Conservation (phyloP, 1,284 basidiomycete species). For the Ceratobasidium sp. region DNA sequence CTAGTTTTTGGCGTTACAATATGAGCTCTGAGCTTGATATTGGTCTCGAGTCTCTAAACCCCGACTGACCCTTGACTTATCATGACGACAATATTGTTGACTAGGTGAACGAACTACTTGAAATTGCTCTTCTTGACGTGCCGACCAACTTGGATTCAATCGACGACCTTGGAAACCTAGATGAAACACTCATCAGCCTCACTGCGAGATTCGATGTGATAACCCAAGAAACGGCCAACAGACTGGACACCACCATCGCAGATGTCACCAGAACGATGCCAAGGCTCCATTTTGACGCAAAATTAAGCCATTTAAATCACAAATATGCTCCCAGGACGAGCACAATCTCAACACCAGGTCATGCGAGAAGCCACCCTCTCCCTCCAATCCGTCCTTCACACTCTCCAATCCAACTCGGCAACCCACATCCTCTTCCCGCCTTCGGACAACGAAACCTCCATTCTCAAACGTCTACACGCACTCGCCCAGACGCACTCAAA, state of each 20-base stretch:
- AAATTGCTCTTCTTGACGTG: slow-evolving; percentile 53
- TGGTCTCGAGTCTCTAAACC: slow-evolving; percentile 19
- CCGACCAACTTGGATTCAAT: slow-evolving; percentile 64
- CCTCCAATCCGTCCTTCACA: slow-evolving; percentile 73
- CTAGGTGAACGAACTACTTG: slow-evolving; percentile 54
- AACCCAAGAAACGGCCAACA: slow-evolving; percentile 85
- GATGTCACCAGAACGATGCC: slow-evolving; percentile 91
- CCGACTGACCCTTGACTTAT: slow-evolving; percentile 15
- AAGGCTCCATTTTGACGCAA: slow-evolving; percentile 90
- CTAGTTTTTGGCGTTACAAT: neutral
- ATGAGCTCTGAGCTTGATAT: slow-evolving; percentile 23
- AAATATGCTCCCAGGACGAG: neutral
- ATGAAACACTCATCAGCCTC: slow-evolving; percentile 79
- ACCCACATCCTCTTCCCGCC: slow-evolving; percentile 55
- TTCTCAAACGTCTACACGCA: slow-evolving; percentile 79
- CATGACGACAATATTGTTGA: slow-evolving; percentile 52
- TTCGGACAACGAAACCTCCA: slow-evolving; percentile 65
- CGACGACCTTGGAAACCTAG: slow-evolving; percentile 73
- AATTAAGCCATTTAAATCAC: slow-evolving; percentile 60
- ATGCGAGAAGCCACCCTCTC: slow-evolving; percentile 90
- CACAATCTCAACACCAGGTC: slow-evolving; percentile 56
- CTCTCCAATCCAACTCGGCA: slow-evolving; percentile 64
- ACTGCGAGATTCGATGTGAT: slow-evolving; percentile 83
- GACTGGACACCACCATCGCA: slow-evolving; percentile 88
- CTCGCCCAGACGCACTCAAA: slow-evolving; percentile 85